Base-by-base conservation (phyloP, 352 stramenopile genomes). In the Phytophthora boehmeriae region DNA sequence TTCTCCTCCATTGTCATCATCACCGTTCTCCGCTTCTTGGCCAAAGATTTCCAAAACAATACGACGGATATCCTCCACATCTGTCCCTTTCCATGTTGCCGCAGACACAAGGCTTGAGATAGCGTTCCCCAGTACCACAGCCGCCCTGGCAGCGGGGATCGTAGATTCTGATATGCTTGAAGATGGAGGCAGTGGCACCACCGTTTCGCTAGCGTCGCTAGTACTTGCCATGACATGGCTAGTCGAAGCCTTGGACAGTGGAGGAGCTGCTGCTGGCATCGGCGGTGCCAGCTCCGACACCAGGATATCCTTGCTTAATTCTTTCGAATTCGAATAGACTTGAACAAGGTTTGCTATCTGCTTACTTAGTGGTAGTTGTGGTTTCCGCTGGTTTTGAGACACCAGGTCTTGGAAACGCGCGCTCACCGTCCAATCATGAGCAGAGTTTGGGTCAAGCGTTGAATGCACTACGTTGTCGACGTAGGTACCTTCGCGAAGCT, bases 381-480 rank as follows among this genome's bases (percentile, higher is more conserved):
- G 76, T 14, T 90, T 90, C 2, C 74, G 73, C 22, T 78, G 52
- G 23, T 84, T 87, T 5, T 86, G 61, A 0, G 70, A 60, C 8
- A 63, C 14, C 19, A 88, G 53, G 2, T 76, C 42, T 27, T 83
- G 57, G 22, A 90, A 91, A 2, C 62, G 69, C 19, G 76, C 77
- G 5, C 66, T 66, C 4, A 93, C 30, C 61, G 80, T 78, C 85
- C 85, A 93, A 16, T 87, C 60, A 14, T 83, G 83, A 6, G 86
- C 86, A 6, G 73, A 81, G 19, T 63, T 74, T 1, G 84, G 78
- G 46, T 92, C 76, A 32, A 95, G 58, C 1, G 83, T 92, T 38
- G 86, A 92, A 44, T 95, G 86, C 22, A 95, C 86, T 2, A 80
- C 82, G 54, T 95, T 95, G 63, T 95, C 86, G 4, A 95, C 86